phyloP scores from a whole-genome alignment of 73 alveolate species.

The Urostyla sp. region DNA sequence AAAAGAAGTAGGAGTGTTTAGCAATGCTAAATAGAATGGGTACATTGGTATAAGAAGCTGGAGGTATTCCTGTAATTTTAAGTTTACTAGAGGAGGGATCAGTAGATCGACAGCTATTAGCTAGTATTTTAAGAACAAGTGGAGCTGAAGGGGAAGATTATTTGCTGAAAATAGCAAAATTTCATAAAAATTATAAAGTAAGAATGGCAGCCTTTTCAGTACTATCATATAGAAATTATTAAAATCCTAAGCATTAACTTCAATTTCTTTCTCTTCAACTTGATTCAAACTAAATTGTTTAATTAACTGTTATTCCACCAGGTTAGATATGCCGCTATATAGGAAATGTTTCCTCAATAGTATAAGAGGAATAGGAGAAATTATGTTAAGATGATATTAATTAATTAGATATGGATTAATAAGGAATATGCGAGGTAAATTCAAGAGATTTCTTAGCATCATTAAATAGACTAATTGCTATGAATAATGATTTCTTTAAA shows the following conservation, averaged over 20 bases:
- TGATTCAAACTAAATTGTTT: conserved; percentile 78
- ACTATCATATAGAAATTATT: conserved; percentile 78
- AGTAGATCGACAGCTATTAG: conserved; percentile 86
- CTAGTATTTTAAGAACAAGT: conserved; percentile 84
- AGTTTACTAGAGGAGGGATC: conserved; percentile 89
- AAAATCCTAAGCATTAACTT: conserved; percentile 71
- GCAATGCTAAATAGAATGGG: conserved; percentile 92
- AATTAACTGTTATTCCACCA: conserved; percentile 81
- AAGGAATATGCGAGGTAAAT: conserved; percentile 79
- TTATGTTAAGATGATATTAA: conserved; percentile 67
- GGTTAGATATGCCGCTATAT: conserved; percentile 86
- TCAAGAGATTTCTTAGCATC: conserved; percentile 95
- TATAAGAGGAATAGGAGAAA: conserved; percentile 71
- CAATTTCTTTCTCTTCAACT: conserved; percentile 71
- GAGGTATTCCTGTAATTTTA: conserved; percentile 69
- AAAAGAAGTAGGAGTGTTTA: conserved; percentile 78
- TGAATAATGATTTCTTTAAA: conserved; percentile 80
- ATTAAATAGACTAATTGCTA: conserved; percentile 84
- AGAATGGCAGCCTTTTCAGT: conserved; percentile 90
- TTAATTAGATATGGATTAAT: conserved; percentile 67
- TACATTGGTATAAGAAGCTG: conserved; percentile 85
- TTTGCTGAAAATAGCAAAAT: conserved; percentile 77
- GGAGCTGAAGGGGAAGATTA: conserved; percentile 85
- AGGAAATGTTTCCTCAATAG: conserved; percentile 86
- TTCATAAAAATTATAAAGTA: conserved; percentile 76